A percentile compares a stretch with the other conserved stretches of the same genome.
Evolutionary conservation across 768 basidiomycete species (phyloP).

Genomic region (Sutorius australiensis): DNA sequence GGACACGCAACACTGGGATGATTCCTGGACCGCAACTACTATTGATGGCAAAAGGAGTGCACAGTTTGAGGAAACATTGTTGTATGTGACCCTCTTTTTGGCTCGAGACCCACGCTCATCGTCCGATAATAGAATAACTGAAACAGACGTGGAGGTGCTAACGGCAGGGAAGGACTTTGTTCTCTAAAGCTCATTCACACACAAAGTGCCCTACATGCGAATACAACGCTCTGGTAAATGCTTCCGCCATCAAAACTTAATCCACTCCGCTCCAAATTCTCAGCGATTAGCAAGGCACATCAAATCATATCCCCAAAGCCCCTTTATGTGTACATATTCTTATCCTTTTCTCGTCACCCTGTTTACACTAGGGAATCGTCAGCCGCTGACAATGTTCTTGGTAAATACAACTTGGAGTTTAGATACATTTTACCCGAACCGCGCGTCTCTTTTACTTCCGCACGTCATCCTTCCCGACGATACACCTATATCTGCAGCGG

Average conservation of each 20-base stretch:
- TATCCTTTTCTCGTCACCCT: slow-evolving; percentile 27
- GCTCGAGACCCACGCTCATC: slow-evolving; percentile 14
- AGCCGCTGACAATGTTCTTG: slow-evolving; percentile 24
- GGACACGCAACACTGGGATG: slow-evolving; percentile 83
- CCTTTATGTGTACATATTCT: slow-evolving; percentile 31
- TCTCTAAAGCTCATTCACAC: slow-evolving; percentile 20
- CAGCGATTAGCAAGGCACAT: slow-evolving; percentile 24
- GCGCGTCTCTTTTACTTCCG: slow-evolving; percentile 25
- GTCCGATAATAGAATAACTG: slow-evolving; percentile 65
- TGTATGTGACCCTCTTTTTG: slow-evolving; percentile 54
- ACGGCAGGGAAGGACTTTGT: slow-evolving; percentile 50
- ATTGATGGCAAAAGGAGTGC: slow-evolving; percentile 87
- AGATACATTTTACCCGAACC: slow-evolving; percentile 27
- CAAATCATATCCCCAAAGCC: slow-evolving; percentile 20
- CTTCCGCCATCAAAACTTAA: slow-evolving; percentile 14
- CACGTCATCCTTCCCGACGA: slow-evolving; percentile 20
- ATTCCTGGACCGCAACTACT: slow-evolving; percentile 96
- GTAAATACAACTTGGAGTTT: slow-evolving; percentile 28
- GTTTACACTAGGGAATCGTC: slow-evolving; percentile 25
- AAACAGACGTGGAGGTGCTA: slow-evolving; percentile 84
- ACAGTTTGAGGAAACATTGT: slow-evolving; percentile 95
- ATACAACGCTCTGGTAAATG: slow-evolving; percentile 19
- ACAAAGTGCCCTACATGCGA: slow-evolving; percentile 22
- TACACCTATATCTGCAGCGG: slow-evolving; percentile 7
- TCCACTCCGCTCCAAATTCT: slow-evolving; percentile 17